These are phyloP conservation scores for Verbena officinalis DNA, from an alignment of 257 asterid genomes.

Conservation along the genomic window DNA sequence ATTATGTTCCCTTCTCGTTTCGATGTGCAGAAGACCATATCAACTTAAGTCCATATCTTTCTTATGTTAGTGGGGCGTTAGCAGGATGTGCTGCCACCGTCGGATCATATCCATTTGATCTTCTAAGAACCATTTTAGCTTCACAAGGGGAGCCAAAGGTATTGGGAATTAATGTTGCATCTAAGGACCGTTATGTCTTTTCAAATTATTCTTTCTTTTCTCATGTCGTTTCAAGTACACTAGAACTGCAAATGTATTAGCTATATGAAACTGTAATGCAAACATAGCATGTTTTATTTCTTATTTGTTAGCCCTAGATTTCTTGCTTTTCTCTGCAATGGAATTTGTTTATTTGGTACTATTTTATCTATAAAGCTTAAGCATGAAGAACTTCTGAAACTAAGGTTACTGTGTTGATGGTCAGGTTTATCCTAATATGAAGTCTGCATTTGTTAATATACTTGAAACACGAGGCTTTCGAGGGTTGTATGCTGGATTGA, in stretches of 20 bases:
- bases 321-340: neutral
- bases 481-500: constrained; percentile 87
- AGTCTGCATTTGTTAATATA: constrained; percentile 68
- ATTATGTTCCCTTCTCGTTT: constrained; percentile 16
- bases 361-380: neutral
- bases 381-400: constrained; percentile 20
- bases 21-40: constrained; percentile 75
- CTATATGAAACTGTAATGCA: neutral
- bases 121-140: constrained; percentile 89
- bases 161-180: constrained; percentile 18
- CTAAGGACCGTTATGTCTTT: neutral
- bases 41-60: constrained; percentile 75
- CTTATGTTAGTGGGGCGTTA: constrained; percentile 84
- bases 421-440: constrained; percentile 90
- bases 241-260: neutral
- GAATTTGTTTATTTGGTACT: neutral
- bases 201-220: neutral
- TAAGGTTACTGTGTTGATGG: constrained; percentile 26
- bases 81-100: constrained; percentile 98
- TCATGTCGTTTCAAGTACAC: neutral
- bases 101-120: constrained; percentile 97
- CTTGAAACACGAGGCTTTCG: constrained; percentile 65
- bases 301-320: neutral
- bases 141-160: constrained; percentile 99
- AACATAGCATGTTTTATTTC: neutral